A percentile compares a stretch with the other conserved stretches of the same genome.
Conservation (phyloP, 306 rosid species). For the Mimosa bimucronata region DNA sequence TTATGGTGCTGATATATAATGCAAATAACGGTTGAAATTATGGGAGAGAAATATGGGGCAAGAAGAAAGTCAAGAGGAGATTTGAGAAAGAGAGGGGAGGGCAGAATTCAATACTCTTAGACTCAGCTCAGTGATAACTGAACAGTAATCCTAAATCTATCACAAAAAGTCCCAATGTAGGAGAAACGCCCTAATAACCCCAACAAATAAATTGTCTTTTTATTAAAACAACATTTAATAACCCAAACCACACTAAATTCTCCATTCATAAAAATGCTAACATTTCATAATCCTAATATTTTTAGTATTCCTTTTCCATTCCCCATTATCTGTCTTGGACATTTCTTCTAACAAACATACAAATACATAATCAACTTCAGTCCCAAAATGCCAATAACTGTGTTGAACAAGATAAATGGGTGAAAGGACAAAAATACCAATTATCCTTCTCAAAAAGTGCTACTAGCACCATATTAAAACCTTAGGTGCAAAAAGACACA, state of each 20-base stretch:
- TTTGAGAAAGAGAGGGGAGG: neutral
- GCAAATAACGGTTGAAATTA: neutral
- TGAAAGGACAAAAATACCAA: too few relatives aligned
- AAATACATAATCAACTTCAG: neutral
- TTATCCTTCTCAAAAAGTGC: too few relatives aligned
- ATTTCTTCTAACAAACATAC: conserved; percentile 68
- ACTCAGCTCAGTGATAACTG: neutral
- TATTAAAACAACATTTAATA: too few relatives aligned
- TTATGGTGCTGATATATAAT: neutral
- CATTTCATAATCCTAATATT: neutral
- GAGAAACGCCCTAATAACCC: neutral
- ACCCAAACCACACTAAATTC: neutral
- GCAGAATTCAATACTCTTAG: neutral
- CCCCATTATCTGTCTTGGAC: neutral
- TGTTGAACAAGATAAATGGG: neutral
- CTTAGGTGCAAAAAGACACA: too few relatives aligned
- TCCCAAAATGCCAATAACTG: neutral
- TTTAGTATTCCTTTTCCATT: neutral
- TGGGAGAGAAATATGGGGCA: neutral
- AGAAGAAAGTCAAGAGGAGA: neutral
- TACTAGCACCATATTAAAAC: too few relatives aligned
- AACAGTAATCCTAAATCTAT: neutral
- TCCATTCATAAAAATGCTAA: neutral
- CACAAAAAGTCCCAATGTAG: neutral
- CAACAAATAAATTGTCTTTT: neutral